Percentiles rank a stretch among this genome's conserved stretches.
These are phyloP conservation scores for Cokeromyces recurvatus DNA, from an alignment of 371 early-diverging fungal species.

Conservation along the genomic window DNA sequence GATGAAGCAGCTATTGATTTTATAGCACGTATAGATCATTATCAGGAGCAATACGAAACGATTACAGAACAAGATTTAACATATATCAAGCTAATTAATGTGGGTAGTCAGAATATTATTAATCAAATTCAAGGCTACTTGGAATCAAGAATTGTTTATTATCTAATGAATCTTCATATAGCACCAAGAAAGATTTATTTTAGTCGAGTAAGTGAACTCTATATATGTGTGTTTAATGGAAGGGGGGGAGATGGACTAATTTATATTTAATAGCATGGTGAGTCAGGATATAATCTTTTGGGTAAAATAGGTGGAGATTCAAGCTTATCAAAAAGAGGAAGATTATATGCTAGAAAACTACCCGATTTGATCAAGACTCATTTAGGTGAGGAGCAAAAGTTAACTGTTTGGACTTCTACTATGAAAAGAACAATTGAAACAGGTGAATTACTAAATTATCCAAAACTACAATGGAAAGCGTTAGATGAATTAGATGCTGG, in stretches of 20 bases:
- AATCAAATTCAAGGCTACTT: constrained; percentile 91
- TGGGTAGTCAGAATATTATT: constrained; percentile 86
- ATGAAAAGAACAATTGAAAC: constrained; percentile 91
- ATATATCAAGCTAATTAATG: constrained; percentile 92
- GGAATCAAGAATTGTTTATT: constrained; percentile 93
- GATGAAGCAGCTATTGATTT: constrained; percentile 73
- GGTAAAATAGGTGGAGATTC: constrained; percentile 97
- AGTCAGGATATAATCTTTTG: constrained; percentile 79
- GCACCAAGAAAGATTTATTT: constrained; percentile 91
- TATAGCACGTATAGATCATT: constrained; percentile 84
- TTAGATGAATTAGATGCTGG: constrained; percentile 97
- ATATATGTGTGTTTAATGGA: no score
- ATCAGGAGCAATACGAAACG: constrained; percentile 86
- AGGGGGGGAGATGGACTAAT: no score
- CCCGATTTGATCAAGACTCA: constrained; percentile 75
- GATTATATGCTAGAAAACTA: constrained; percentile 75
- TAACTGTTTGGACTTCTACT: constrained; percentile 96
- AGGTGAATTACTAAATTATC: constrained; percentile 67
- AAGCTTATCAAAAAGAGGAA: constrained; percentile 83
- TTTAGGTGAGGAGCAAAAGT: constrained; percentile 59
- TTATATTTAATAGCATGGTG: constrained; percentile 72
- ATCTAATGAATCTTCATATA: constrained; percentile 97
- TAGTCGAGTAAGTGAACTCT: constrained; percentile 53
- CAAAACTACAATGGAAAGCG: constrained; percentile 93
- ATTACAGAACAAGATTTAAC: constrained; percentile 73